A percentile compares a stretch with the other conserved stretches of the same genome.
Conservation (phyloP, 306 rosid species). For the Lupinus albus region DNA sequence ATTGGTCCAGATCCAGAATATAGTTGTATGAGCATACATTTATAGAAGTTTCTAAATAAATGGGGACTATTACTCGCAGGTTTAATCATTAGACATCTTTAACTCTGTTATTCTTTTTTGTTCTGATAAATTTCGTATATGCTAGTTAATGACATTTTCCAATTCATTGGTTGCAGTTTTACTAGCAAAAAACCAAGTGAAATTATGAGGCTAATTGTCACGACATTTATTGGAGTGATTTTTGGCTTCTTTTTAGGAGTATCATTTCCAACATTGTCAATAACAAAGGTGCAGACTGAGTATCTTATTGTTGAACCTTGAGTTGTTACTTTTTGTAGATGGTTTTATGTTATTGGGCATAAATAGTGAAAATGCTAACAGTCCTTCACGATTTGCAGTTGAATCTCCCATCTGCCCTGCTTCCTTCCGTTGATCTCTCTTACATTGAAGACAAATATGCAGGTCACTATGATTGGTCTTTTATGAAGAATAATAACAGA, state of each 20-base stretch:
- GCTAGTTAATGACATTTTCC: conserved; percentile 34
- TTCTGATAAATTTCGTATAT: conserved; percentile 8
- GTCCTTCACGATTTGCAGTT: conserved; percentile 57
- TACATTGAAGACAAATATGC: conserved; percentile 57
- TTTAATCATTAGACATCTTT: conserved; percentile 36
- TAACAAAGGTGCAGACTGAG: conserved; percentile 68
- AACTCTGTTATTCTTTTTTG: conserved; percentile 25
- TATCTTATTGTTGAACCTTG: conserved; percentile 16
- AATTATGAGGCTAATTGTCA: conserved; percentile 75
- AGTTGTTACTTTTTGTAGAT: conserved; percentile 9
- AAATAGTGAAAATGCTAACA: conserved; percentile 35
- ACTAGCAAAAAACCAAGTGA: conserved; percentile 79
- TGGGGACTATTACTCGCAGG: conserved; percentile 90
- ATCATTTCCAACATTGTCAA: conserved; percentile 81
- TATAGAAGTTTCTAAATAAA: conserved; percentile 53
- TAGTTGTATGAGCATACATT: conserved; percentile 50
- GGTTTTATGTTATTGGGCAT: conserved; percentile 31
- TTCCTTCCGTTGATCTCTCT: conserved; percentile 70
- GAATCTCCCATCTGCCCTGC: conserved; percentile 73
- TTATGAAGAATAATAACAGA: conserved; percentile 41
- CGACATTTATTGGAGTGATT: conserved; percentile 81
- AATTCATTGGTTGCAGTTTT: conserved; percentile 61
- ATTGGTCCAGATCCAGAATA: conserved; percentile 42
- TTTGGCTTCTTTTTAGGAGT: conserved; percentile 91
- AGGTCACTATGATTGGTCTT: conserved; percentile 53